Conservation (phyloP, 306 rosid genomes). For the Sicyos baderoa region DNA sequence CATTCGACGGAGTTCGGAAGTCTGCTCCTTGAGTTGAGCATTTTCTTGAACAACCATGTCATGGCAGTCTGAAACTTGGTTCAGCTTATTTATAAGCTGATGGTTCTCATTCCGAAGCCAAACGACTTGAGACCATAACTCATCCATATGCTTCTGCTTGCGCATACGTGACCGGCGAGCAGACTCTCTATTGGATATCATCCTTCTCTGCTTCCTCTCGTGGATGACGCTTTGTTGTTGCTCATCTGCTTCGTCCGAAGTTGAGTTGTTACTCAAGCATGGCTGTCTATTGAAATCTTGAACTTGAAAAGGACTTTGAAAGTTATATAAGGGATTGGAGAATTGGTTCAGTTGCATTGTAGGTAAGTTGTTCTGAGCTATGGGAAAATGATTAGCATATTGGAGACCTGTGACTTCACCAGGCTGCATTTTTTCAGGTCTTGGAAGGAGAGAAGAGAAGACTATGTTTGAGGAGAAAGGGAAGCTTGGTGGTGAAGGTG, state of each 20-base stretch:
- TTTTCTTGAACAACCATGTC: constrained; percentile 56
- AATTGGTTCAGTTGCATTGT: constrained; percentile 38
- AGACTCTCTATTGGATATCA: constrained; percentile 89
- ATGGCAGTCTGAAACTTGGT: constrained; percentile 59
- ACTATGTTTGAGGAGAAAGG: constrained; percentile 11
- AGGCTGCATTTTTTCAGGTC: constrained; percentile 47
- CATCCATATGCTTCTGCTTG: constrained; percentile 85
- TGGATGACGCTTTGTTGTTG: constrained; percentile 52
- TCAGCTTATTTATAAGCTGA: constrained; percentile 62
- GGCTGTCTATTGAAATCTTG: constrained; percentile 44
- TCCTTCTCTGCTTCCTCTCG: constrained; percentile 81
- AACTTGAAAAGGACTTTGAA: constrained; percentile 34
- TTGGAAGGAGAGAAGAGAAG: constrained; percentile 12
- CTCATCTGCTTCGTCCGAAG: constrained; percentile 85
- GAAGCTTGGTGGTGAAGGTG: constrained; percentile 19
- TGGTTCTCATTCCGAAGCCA: constrained; percentile 88
- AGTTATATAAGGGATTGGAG: constrained; percentile 33
- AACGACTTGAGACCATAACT: constrained; percentile 88
- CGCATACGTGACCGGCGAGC: constrained; percentile 90
- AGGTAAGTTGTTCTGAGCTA: constrained; percentile 31
- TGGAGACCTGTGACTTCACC: constrained; percentile 46
- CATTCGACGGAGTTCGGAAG: constrained; percentile 64
- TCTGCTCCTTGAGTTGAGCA: constrained; percentile 60
- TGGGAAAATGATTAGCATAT: constrained; percentile 32
- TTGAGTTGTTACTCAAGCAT: constrained; percentile 64